These are phyloP conservation scores for Auricularia sp. DNA, from an alignment of 768 basidiomycete genomes.

Conservation along the genomic window DNA sequence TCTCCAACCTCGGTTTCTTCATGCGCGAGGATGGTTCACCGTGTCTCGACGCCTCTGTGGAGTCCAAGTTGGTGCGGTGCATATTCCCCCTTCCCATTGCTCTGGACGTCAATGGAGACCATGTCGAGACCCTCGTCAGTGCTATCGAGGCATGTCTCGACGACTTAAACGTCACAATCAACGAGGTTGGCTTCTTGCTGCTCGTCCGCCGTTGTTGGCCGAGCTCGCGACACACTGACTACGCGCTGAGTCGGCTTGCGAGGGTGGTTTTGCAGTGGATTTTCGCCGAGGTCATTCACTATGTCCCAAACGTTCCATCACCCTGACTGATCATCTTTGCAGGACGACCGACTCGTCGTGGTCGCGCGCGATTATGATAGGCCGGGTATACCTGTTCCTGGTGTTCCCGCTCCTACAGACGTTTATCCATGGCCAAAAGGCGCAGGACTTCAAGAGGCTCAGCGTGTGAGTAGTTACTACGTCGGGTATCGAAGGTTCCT, in stretches of 20 bases:
- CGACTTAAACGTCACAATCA: constrained; percentile 62
- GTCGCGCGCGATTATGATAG: constrained; percentile 63
- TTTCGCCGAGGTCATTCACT: constrained; percentile 48
- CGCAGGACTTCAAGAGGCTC: constrained; percentile 4
- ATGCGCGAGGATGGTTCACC: constrained; percentile 32
- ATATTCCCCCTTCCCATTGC: constrained; percentile 61
- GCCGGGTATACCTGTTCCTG: constrained; percentile 48
- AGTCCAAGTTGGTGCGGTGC: constrained; percentile 31
- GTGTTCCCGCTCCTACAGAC: constrained; percentile 42
- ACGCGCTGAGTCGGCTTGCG: constrained; percentile 53
- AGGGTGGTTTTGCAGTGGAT: constrained; percentile 59
- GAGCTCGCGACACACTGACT: constrained; percentile 60
- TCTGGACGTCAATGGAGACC: constrained; percentile 55
- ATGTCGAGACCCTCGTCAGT: constrained; percentile 59
- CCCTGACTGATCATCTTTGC: constrained; percentile 3
- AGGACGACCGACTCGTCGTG: constrained; percentile 60
- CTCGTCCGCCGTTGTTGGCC: constrained; percentile 68
- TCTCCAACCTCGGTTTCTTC: constrained; percentile 56
- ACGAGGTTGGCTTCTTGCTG: constrained; percentile 64
- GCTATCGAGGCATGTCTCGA: constrained; percentile 61
- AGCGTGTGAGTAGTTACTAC: constrained; percentile 49
- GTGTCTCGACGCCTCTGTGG: constrained; percentile 24
- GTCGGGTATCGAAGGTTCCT: constrained; percentile 48
- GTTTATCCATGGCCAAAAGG: constrained; percentile 45
- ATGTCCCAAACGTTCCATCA: neutral